Conservation (phyloP, 805 yeast species). For the Saccharomycopsis malanga region DNA sequence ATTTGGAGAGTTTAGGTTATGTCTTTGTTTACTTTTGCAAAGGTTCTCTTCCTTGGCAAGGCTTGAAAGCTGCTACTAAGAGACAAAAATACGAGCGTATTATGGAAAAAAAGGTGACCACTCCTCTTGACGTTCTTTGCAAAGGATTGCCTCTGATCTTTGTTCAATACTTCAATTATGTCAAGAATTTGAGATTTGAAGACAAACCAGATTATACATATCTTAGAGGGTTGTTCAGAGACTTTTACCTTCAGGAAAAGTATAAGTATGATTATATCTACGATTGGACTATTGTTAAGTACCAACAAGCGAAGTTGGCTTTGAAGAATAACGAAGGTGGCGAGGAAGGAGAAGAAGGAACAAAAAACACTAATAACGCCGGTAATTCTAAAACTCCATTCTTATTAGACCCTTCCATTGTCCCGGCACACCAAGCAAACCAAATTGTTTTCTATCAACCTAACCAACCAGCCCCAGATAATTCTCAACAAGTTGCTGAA, state of each 20-base stretch:
- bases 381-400: constrained; percentile 15
- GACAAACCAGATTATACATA: constrained; percentile 94
- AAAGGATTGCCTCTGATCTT: constrained; percentile 91
- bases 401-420: constrained; percentile 16
- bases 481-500: constrained; percentile 14
- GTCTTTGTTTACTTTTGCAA: constrained; percentile 91
- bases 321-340: constrained; percentile 34
- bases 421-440: constrained; percentile 21
- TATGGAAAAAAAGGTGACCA: constrained; percentile 89
- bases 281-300: constrained; percentile 92
- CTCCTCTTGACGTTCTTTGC: constrained; percentile 78
- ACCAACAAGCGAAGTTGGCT: constrained; percentile 43
- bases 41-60: constrained; percentile 98
- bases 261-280: constrained; percentile 90
- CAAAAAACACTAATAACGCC: not conserved
- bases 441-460: constrained; percentile 22
- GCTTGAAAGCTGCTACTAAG: constrained; percentile 92
- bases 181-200: constrained; percentile 85
- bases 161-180: constrained; percentile 78
- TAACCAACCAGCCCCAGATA: constrained; percentile 6
- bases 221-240: constrained; percentile 83
- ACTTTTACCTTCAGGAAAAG: constrained; percentile 78
- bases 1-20: constrained; percentile 89
- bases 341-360: not conserved
- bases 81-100: constrained; percentile 96